These are phyloP conservation scores for Poteriospumella lacustris DNA, from an alignment of 108 stramenopile genomes.

Conservation along the genomic window DNA sequence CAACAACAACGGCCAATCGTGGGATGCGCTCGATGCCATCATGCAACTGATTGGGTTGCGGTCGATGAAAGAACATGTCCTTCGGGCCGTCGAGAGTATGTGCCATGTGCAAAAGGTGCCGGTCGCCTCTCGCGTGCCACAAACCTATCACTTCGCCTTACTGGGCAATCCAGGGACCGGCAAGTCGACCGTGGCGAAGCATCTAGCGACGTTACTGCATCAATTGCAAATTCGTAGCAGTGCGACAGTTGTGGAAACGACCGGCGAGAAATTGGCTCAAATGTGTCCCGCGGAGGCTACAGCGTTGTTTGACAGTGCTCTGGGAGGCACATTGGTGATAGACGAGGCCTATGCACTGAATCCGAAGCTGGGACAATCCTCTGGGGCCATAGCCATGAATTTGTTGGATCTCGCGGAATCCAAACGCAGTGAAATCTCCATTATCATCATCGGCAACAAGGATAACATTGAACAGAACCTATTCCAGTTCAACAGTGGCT, in stretches of 20 bases:
- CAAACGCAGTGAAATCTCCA: background rate
- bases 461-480: slow-evolving; percentile 13
- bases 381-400: background rate
- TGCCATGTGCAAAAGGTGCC: too few relatives aligned
- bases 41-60: too few relatives aligned
- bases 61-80: too few relatives aligned
- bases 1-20: too few relatives aligned
- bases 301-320: background rate
- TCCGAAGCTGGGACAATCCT: background rate
- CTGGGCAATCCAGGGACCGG: slow-evolving; percentile 26
- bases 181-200: slow-evolving; percentile 4
- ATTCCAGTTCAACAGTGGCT: slow-evolving; percentile 13
- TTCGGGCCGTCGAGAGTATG: too few relatives aligned
- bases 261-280: slow-evolving; percentile 3
- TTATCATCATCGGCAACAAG: slow-evolving; percentile 15
- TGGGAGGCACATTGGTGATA: slow-evolving; percentile 42
- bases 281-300: background rate
- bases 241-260: background rate
- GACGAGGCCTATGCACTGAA: slow-evolving; percentile 35
- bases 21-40: too few relatives aligned
- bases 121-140: too few relatives aligned
- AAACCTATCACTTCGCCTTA: background rate
- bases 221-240: background rate
- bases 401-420: background rate
- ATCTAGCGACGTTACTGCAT: background rate